Evolutionary conservation across 2,329 filamentous ascomycete species (phyloP).

Genomic region (Colletotrichum sp.): DNA sequence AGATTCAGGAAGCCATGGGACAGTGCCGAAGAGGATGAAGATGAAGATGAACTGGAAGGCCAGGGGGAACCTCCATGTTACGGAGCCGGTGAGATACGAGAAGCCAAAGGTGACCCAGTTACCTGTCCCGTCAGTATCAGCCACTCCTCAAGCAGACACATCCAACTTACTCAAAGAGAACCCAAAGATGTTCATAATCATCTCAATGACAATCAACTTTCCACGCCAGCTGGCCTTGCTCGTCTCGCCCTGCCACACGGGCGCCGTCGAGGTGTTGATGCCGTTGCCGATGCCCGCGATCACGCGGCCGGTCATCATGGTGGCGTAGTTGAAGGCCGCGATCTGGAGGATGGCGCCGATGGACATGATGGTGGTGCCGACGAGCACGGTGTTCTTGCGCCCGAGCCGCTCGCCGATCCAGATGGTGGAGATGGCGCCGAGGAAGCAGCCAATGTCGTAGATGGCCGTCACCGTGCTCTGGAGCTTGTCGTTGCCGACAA

Average conservation of each 20-base stretch:
- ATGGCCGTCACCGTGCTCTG: slow-evolving; percentile 57
- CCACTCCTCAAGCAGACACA: too few relatives aligned
- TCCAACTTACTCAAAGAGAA: slow-evolving; percentile 27
- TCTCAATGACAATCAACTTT: slow-evolving; percentile 35
- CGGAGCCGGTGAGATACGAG: slow-evolving; percentile 32
- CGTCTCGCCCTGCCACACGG: slow-evolving; percentile 42
- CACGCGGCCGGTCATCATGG: slow-evolving; percentile 49
- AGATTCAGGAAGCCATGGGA: slow-evolving; percentile 34
- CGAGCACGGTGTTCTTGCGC: slow-evolving; percentile 34
- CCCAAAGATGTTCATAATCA: slow-evolving; percentile 34
- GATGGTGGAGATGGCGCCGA: slow-evolving; percentile 46
- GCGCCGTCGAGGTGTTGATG: slow-evolving; percentile 38
- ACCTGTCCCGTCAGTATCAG: slow-evolving; percentile 13
- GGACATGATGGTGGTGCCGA: slow-evolving; percentile 36
- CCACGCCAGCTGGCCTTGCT: slow-evolving; percentile 34
- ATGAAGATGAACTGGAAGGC: slow-evolving; percentile 49
- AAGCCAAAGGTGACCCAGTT: slow-evolving; percentile 44
- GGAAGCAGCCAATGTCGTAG: slow-evolving; percentile 65
- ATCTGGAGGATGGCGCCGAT: slow-evolving; percentile 38
- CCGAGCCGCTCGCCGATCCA: slow-evolving; percentile 37
- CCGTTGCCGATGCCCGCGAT: slow-evolving; percentile 54
- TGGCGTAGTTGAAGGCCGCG: slow-evolving; percentile 37
- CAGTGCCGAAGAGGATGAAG: slow-evolving; percentile 30
- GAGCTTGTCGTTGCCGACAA: slow-evolving; percentile 42
- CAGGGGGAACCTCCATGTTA: slow-evolving; percentile 46